phyloP scores from a whole-genome alignment of 768 basidiomycete genomes.

The Xerocomellus dryophilus region DNA sequence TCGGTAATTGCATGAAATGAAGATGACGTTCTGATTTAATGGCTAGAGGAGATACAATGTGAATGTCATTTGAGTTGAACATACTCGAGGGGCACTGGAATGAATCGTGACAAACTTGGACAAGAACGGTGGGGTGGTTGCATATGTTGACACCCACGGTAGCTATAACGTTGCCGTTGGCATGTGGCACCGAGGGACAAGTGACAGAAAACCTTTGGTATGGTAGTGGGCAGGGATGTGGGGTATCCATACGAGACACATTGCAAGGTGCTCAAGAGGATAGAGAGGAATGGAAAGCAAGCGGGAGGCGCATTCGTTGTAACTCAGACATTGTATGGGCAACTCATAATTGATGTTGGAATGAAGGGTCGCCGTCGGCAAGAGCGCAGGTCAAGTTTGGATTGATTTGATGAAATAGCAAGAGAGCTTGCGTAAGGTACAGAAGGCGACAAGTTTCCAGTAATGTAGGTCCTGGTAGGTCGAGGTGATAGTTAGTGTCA shows the following conservation, averaged over 20 bases:
- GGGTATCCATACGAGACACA: background rate
- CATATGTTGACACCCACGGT: conserved; percentile 5
- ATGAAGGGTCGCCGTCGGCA: conserved; percentile 16
- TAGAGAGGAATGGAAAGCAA: conserved; percentile 4
- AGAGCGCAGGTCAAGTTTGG: background rate
- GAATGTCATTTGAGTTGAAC: background rate
- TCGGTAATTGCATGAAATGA: conserved; percentile 2
- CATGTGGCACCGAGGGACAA: conserved; percentile 8
- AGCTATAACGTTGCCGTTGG: conserved; percentile 5
- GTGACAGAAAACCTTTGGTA: background rate
- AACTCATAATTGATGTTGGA: background rate
- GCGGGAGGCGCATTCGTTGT: background rate
- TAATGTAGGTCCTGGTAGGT: background rate
- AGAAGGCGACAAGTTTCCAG: background rate
- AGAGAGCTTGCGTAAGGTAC: background rate
- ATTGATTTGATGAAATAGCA: background rate
- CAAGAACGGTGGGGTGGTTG: background rate
- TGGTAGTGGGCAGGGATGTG: background rate
- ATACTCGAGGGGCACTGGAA: background rate
- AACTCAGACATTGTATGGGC: background rate
- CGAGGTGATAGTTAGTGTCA: background rate
- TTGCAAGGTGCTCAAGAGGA: conserved; percentile 2
- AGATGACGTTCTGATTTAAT: background rate
- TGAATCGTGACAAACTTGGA: background rate
- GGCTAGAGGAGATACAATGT: background rate